Conservation (phyloP, 2,329 filamentous ascomycete genomes). For the Colletotrichum falcatum region DNA sequence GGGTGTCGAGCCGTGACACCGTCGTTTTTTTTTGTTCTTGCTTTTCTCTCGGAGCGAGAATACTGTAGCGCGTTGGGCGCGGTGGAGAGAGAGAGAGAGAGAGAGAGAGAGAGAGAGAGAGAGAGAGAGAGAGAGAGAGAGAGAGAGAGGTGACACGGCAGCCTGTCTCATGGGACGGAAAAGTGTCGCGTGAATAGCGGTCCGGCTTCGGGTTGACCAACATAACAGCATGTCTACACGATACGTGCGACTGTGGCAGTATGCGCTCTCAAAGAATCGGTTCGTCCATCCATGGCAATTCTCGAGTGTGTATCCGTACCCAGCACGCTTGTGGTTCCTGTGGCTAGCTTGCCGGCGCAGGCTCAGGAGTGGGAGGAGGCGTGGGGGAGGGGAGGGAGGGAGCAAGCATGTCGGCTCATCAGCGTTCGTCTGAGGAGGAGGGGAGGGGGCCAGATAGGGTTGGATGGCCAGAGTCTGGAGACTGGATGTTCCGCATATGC, state of each 20-base stretch:
- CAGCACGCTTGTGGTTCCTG: slow-evolving; percentile 26
- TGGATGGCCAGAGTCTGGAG: slow-evolving; percentile 12
- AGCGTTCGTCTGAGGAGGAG: slow-evolving; percentile 34
- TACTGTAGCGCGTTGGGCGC: slow-evolving; percentile 5
- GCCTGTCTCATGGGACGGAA: neutral
- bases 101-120: neutral
- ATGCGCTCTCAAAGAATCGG: neutral
- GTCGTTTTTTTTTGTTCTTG: slow-evolving; percentile 12
- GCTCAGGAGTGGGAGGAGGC: slow-evolving; percentile 17
- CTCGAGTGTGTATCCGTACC: slow-evolving; percentile 39
- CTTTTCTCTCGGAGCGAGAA: too few species aligned
- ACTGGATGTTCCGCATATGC: slow-evolving; percentile 30
- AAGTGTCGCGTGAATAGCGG: neutral
- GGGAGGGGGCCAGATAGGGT: slow-evolving; percentile 1
- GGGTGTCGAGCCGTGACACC: slow-evolving; percentile 33
- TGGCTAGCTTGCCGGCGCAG: slow-evolving; percentile 11
- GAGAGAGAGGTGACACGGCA: neutral
- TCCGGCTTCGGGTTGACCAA: neutral
- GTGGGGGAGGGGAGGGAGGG: slow-evolving; percentile 14
- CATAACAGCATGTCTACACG: neutral
- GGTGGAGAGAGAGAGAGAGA: neutral
- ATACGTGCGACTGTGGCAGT: neutral
- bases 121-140: neutral
- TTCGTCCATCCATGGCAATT: slow-evolving; percentile 24
- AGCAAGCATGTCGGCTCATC: slow-evolving; percentile 16